A percentile compares a stretch with the other conserved stretches of the same genome.
These are phyloP conservation scores for Tolypocladium cylindrosporum DNA, from an alignment of 2,329 filamentous ascomycete species.

Conservation along the genomic window DNA sequence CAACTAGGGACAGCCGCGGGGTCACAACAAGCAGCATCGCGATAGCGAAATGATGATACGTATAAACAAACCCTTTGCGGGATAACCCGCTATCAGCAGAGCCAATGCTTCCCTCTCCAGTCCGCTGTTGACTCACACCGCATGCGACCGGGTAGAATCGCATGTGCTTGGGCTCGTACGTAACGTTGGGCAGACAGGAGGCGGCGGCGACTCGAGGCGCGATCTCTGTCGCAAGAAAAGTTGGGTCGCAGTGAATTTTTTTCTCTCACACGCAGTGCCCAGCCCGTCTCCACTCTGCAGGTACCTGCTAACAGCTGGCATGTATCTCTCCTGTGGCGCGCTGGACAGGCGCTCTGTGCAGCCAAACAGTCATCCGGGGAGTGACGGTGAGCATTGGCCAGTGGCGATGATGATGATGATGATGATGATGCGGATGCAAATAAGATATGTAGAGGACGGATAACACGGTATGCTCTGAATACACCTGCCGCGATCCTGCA, in stretches of 20 bases:
- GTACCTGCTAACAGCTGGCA: constrained; percentile 18
- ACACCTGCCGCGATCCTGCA: not conserved
- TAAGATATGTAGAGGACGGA: not conserved
- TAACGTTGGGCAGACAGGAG: constrained; percentile 15
- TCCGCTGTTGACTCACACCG: not conserved
- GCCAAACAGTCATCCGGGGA: not conserved
- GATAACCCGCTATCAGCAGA: not conserved
- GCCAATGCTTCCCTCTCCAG: not conserved
- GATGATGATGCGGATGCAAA: not conserved
- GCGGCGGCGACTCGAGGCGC: constrained; percentile 6
- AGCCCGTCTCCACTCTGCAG: constrained; percentile 5
- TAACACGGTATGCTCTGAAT: too few relatives aligned
- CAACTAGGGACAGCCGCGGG: not conserved
- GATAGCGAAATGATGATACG: not conserved
- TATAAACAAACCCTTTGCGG: not conserved
- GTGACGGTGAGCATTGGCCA: not conserved
- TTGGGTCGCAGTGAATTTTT: constrained; percentile 16
- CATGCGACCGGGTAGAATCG: constrained; percentile 3
- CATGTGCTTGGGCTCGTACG: constrained; percentile 10
- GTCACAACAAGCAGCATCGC: not conserved
- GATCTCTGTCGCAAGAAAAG: constrained; percentile 4
- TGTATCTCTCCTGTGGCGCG: constrained; percentile 11
- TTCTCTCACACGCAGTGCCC: constrained; percentile 2
- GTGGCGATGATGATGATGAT: not conserved
- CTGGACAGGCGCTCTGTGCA: not conserved